phyloP scores from a whole-genome alignment of 2,329 filamentous ascomycete genomes.

The Knoxdaviesia capensis region DNA sequence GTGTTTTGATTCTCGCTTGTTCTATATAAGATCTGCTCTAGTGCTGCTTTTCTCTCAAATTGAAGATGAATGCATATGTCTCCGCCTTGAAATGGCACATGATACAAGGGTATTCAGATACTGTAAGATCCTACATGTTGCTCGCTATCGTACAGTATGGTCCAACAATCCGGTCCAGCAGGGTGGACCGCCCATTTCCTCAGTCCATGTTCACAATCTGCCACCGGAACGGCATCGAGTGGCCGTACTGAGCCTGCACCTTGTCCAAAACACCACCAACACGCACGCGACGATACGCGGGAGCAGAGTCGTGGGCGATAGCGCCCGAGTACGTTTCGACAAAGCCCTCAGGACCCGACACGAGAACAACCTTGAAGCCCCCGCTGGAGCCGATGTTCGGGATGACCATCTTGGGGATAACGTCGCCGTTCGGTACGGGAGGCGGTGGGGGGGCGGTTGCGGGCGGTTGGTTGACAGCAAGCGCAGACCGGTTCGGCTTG shows the following conservation, averaged over 20 bases:
- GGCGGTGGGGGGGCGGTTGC: slow-evolving; percentile 10
- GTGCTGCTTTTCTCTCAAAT: slow-evolving; percentile 1
- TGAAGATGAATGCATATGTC: background rate
- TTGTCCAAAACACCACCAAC: slow-evolving; percentile 4
- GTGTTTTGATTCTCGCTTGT: background rate
- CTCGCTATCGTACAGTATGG: no score
- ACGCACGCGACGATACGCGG: slow-evolving; percentile 3
- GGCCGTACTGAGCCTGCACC: slow-evolving; percentile 2
- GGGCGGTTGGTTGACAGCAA: slow-evolving; percentile 11
- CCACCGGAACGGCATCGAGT: slow-evolving; percentile 1
- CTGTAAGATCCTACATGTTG: no score
- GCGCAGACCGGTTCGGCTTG: slow-evolving; percentile 8
- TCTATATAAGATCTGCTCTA: background rate
- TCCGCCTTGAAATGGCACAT: no score
- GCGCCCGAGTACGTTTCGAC: slow-evolving; percentile 57
- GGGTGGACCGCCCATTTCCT: no score
- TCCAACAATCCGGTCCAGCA: no score
- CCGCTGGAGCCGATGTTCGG: slow-evolving; percentile 7
- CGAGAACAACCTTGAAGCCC: slow-evolving; percentile 49
- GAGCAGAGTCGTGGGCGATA: slow-evolving; percentile 3
- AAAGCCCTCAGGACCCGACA: slow-evolving; percentile 86
- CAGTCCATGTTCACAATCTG: slow-evolving; percentile 5
- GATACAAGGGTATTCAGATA: no score
- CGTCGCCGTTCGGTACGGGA: slow-evolving; percentile 4
- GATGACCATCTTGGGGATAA: slow-evolving; percentile 3